Conservation (phyloP, 2,329 filamentous ascomycete species). For the Cryphonectria nitschkei region DNA sequence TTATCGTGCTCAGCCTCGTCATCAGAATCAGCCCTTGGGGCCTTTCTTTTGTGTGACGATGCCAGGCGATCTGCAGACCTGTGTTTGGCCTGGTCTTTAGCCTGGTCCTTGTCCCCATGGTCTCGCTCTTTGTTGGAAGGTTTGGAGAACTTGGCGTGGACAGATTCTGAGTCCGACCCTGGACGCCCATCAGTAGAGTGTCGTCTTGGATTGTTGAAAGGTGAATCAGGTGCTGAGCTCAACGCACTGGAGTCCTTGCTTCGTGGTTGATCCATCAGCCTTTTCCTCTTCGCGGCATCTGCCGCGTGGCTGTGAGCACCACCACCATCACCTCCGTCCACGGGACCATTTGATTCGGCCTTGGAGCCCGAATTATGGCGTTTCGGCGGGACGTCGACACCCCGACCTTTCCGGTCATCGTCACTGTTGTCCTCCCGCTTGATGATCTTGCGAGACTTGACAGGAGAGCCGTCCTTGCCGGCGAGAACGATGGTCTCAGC, state of each 20-base stretch:
- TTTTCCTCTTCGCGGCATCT: conserved; percentile 55
- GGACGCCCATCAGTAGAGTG: conserved; percentile 46
- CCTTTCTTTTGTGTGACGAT: conserved; percentile 57
- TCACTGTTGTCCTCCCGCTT: conserved; percentile 69
- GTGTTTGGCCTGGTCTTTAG: conserved; percentile 38
- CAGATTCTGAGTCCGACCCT: conserved; percentile 60
- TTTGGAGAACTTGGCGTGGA: conserved; percentile 50
- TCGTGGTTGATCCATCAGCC: conserved; percentile 46
- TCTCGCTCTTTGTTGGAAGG: conserved; percentile 45
- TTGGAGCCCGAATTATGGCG: conserved; percentile 40
- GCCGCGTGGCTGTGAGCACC: conserved; percentile 34
- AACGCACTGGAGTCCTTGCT: conserved; percentile 60
- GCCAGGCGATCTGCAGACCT: conserved; percentile 50
- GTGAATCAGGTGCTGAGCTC: conserved; percentile 63
- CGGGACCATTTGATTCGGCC: conserved; percentile 42
- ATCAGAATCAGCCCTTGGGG: conserved; percentile 58
- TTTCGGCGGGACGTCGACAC: conserved; percentile 41
- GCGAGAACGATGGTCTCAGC: conserved; percentile 73
- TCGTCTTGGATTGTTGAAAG: conserved; percentile 49
- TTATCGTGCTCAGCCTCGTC: conserved; percentile 58
- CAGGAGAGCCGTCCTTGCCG: conserved; percentile 67
- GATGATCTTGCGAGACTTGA: conserved; percentile 64
- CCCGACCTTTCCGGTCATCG: conserved; percentile 43
- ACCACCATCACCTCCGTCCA: conserved; percentile 28
- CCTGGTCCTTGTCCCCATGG: conserved; percentile 18